These are phyloP conservation scores for Bryopsis sp. DNA, from an alignment of 139 green algal species.

Conservation along the genomic window DNA sequence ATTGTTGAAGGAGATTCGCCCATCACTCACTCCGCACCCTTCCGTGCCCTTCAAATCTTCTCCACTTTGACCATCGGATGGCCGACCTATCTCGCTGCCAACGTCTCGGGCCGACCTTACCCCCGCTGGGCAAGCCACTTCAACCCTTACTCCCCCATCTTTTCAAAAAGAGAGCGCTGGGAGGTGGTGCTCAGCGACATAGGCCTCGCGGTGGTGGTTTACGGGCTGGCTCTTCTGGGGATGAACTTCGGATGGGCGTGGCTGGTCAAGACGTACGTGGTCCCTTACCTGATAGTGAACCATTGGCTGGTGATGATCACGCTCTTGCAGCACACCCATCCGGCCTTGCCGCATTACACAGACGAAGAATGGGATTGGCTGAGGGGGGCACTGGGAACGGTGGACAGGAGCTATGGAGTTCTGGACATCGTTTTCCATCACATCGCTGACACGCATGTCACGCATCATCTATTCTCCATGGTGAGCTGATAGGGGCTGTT, in stretches of 20 bases:
- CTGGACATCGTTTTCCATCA: slow-evolving; percentile 70
- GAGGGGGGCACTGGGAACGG: slow-evolving; percentile 71
- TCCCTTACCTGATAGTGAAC: slow-evolving; percentile 84
- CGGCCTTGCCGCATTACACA: slow-evolving; percentile 68
- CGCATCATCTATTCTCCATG: slow-evolving; percentile 83
- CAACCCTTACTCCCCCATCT: slow-evolving; percentile 77
- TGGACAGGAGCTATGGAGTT: slow-evolving; percentile 77
- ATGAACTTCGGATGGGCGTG: slow-evolving; percentile 44
- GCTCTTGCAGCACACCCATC: slow-evolving; percentile 83
- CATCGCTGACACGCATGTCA: slow-evolving; percentile 89
- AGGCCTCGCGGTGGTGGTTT: slow-evolving; percentile 22
- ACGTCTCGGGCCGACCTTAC: slow-evolving; percentile 42
- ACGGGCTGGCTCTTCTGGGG: slow-evolving; percentile 12
- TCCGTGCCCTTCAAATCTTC: slow-evolving; percentile 40
- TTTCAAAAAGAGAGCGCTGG: slow-evolving; percentile 65
- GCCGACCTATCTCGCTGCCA: slow-evolving; percentile 75
- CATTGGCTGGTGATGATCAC: slow-evolving; percentile 75
- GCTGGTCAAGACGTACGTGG: slow-evolving; percentile 68
- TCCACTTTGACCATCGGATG: slow-evolving; percentile 63
- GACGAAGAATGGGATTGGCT: slow-evolving; percentile 86
- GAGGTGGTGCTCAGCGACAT: slow-evolving; percentile 51
- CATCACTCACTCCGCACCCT: not conserved
- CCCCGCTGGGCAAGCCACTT: slow-evolving; percentile 72
- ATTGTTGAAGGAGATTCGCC: not conserved
- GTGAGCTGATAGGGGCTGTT: too few relatives aligned